Evolutionary conservation across 2,329 filamentous ascomycete genomes (phyloP).

Genomic region (Pseudocercospora fijiensis): DNA sequence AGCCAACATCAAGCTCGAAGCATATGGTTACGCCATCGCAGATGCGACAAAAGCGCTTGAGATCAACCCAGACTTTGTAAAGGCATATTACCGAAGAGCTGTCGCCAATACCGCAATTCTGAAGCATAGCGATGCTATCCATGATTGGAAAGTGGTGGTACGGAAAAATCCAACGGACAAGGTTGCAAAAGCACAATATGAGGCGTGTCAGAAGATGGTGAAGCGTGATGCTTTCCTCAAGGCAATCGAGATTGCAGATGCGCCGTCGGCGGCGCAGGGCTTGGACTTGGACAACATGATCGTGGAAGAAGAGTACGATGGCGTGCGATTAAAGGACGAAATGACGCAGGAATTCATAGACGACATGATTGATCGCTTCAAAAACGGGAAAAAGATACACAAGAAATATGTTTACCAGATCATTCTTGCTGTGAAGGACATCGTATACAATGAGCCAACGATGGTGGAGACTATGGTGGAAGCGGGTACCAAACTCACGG

Average conservation of each 20-base stretch:
- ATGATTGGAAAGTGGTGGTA: constrained; percentile 89
- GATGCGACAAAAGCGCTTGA: constrained; percentile 92
- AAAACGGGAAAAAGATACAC: constrained; percentile 90
- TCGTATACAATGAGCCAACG: constrained; percentile 88
- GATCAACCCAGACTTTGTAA: constrained; percentile 81
- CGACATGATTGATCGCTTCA: constrained; percentile 96
- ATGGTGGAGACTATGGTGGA: constrained; percentile 93
- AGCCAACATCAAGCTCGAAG: constrained; percentile 92
- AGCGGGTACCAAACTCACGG: constrained; percentile 75
- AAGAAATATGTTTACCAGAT: constrained; percentile 98
- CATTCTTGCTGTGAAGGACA: constrained; percentile 80
- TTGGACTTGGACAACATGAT: constrained; percentile 82
- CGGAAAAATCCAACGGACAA: constrained; percentile 84
- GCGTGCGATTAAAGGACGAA: constrained; percentile 69
- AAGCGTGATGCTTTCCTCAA: constrained; percentile 89
- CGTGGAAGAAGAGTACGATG: constrained; percentile 83
- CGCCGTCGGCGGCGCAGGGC: constrained; percentile 86
- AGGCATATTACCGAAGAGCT: constrained; percentile 94
- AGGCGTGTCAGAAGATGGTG: constrained; percentile 92
- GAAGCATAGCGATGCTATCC: constrained; percentile 79
- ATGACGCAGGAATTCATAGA: constrained; percentile 98
- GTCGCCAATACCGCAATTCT: constrained; percentile 89
- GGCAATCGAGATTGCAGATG: constrained; percentile 89
- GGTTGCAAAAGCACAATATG: constrained; percentile 84
- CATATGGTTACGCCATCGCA: constrained; percentile 87